Base-by-base conservation (phyloP, 1,284 basidiomycete species). In the Ceratobasidium theobromae region DNA sequence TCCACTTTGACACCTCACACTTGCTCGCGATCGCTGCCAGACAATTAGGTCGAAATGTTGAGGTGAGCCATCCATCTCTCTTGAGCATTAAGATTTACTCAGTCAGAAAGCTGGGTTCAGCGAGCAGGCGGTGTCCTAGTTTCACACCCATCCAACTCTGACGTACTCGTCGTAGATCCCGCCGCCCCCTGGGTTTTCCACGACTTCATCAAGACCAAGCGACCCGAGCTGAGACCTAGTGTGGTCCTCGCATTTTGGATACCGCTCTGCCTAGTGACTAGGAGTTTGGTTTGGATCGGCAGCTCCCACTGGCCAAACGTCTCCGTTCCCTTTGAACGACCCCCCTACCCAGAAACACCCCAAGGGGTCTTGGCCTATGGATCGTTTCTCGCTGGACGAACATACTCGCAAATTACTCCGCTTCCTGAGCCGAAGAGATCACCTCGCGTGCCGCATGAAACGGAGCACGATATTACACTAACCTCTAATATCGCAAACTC, bases 211-310 rank as follows among this genome's bases (percentile, higher is more conserved):
- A 48, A 41, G 35, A 30, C 30, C 11, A 48, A 27, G n/a, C 46
- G 46, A 11, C 33, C 48, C n/a, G 48, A 62, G 11, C 28, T 51
- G 5, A 41, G 58, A 6, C 58, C 58, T 28, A 32, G 18, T 25
- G 48, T 52, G 18, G 46, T 62, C n/a, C 14, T 62, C 8, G 58
- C 32, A 5, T 62, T 62, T 45, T 64, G 60, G 60, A 41, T 64
- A 23, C 49, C 48, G 5, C 60, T 64, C 16, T 64, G 60, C 30
- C 33, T 51, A 2, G 27, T 43, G 16, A 52, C 49, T 51, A 9
- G 25, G 5, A 38, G 40, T 9, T 28, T 64, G 14, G 21, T 64
- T 14, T 64, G 60, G 60, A 32, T 53, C 38, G 30, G 30, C 16
- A 30, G 38, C 14, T 4, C 60, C 3, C 38, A 64, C 28, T 64